Evolutionary conservation across 1,139 yeast species (phyloP).

Genomic region (Geotrichum klebahnii): DNA sequence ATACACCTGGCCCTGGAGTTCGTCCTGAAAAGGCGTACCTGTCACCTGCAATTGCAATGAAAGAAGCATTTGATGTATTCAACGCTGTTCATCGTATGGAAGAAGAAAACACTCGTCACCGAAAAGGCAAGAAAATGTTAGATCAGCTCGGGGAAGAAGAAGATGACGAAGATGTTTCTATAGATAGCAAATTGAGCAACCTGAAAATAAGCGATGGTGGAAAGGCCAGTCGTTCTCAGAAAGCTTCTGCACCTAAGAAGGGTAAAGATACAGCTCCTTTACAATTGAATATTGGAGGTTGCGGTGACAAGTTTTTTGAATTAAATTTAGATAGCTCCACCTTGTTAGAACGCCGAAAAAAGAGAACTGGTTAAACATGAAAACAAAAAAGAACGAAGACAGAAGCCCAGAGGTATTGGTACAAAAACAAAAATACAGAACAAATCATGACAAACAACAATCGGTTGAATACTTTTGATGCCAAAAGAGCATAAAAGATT

Average conservation of each 20-base stretch:
- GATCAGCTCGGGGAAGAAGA: slow-evolving; percentile 20
- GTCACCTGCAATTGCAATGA: slow-evolving; percentile 89
- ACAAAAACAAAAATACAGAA: too few species aligned
- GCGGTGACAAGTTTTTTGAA: slow-evolving; percentile 18
- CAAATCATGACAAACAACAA: too few species aligned
- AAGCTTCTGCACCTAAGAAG: background rate
- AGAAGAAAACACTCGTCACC: slow-evolving; percentile 57
- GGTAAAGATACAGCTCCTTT: background rate
- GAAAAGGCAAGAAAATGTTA: slow-evolving; percentile 27
- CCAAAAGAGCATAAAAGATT: too few species aligned
- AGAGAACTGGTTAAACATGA: background rate
- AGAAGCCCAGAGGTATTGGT: too few species aligned
- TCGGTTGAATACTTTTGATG: too few species aligned
- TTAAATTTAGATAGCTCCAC: slow-evolving; percentile 20
- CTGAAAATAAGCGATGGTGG: background rate
- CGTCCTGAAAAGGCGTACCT: slow-evolving; percentile 39
- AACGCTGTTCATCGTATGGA: slow-evolving; percentile 92
- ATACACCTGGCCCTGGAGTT: slow-evolving; percentile 1
- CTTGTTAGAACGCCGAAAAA: slow-evolving; percentile 20
- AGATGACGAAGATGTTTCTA: slow-evolving; percentile 8
- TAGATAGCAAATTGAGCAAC: background rate
- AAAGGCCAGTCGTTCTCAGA: background rate
- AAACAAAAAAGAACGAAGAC: too few species aligned
- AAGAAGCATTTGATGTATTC: slow-evolving; percentile 92
- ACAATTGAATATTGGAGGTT: background rate